Evolutionary conservation across 768 basidiomycete species (phyloP), one percentile per base, ranked within the genome.

Genomic region (Mycena olivaceomarginata): DNA sequence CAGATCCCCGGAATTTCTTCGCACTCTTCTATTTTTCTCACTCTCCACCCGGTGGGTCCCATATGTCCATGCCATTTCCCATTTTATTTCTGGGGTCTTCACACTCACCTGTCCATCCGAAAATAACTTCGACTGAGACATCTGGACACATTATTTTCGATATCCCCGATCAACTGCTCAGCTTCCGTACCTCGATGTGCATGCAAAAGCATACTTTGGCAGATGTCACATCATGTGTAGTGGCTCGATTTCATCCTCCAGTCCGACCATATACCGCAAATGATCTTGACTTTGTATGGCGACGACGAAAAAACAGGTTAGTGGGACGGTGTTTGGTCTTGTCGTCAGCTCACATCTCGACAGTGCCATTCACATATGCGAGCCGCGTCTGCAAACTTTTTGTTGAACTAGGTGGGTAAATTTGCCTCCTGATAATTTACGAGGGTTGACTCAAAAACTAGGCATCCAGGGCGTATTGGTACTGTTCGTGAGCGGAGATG

Each of bases 231-330:
- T n/a, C n/a, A n/a, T n/a, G n/a, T n/a, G n/a, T n/a, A 93, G 87
- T 95, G 94, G 94, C 84, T 95, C 18, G 88, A 93, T 53, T 92
- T 89, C 73, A 81, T 94, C n/a, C 84, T 91, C 0, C 79, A 77
- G 15, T 88, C 90, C n/a, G 67, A 84, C 12, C 81, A 86, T 51
- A 82, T 89, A 2, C 93, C 94, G 16, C 89, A 91, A 77, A 87
- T 91, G 7, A 94, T 96, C 51, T 93, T 93, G 0, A 95, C 93
- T 0, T 94, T 92, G 77, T 95, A 95, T 81, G 93, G 89, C 5
- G 94, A 95, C 63, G 89, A 91, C 74, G 95, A 96, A 72, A 93
- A 94, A 81, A 92, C 93, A 40, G 91, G 93, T 62, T 40, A 18
- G 60, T 93, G 73, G 51, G 80, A 72, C 40, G n/a, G n/a, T 11